Evolutionary conservation across 176 grass and related monocot genomes (phyloP).

Genomic region (Triticum dicoccoides): DNA sequence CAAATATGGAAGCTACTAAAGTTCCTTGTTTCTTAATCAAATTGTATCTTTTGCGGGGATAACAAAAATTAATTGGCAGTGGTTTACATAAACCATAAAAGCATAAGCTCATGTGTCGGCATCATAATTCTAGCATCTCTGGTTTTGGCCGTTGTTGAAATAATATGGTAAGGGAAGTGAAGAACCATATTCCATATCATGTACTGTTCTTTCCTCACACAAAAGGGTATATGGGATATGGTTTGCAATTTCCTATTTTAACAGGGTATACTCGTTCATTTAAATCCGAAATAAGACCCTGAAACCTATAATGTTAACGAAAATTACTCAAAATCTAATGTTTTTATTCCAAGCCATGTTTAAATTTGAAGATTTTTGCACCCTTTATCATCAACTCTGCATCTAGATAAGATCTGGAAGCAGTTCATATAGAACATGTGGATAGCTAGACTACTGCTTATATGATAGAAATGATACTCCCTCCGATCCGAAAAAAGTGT

Average conservation of each 20-base stretch:
- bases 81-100: neutral
- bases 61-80: constrained; percentile 21
- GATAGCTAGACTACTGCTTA: neutral
- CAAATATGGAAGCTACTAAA: constrained; percentile 16
- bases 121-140: constrained; percentile 32
- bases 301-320: neutral
- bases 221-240: constrained; percentile 9
- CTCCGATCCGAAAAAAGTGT: too few relatives aligned
- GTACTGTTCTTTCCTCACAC: neutral
- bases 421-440: neutral
- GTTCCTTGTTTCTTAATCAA: constrained; percentile 20
- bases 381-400: neutral
- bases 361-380: constrained; percentile 5
- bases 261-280: neutral
- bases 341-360: constrained; percentile 2
- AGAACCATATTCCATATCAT: constrained; percentile 40
- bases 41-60: neutral
- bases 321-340: neutral
- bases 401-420: constrained; percentile 10
- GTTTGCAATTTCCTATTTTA: constrained; percentile 14
- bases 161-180: constrained; percentile 31
- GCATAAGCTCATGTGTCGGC: constrained; percentile 5
- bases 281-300: constrained; percentile 2
- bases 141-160: constrained; percentile 1
- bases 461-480: neutral